A percentile compares a stretch with the other conserved stretches of the same genome.
Conservation (phyloP, 2,329 filamentous ascomycete genomes). For the Calonectria naviculata region DNA sequence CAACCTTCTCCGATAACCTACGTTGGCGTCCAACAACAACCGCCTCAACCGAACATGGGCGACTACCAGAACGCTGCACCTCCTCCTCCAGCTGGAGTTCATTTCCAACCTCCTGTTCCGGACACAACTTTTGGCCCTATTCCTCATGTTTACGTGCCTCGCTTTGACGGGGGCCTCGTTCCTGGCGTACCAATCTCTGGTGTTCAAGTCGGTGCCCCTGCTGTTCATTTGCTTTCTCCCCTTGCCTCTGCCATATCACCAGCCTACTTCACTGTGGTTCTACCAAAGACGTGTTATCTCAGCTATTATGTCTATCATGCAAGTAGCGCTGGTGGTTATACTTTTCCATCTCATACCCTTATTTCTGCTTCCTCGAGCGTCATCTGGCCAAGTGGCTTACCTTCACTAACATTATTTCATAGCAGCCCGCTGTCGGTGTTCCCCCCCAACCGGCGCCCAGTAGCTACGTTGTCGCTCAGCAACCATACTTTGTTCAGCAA, state of each 20-base stretch:
- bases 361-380: not conserved
- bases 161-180: constrained; percentile 54
- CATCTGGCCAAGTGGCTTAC: constrained; percentile 22
- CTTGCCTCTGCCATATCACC: constrained; percentile 20
- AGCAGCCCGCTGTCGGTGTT: constrained; percentile 46
- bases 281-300: constrained; percentile 47
- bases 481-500: constrained; percentile 46
- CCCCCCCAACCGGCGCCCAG: constrained; percentile 41
- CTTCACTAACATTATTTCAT: not conserved
- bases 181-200: constrained; percentile 46
- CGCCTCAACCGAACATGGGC: constrained; percentile 45
- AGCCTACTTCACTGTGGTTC: constrained; percentile 42
- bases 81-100: constrained; percentile 54
- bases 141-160: constrained; percentile 66
- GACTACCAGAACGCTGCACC: constrained; percentile 56
- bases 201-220: constrained; percentile 48
- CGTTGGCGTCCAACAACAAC: constrained; percentile 38
- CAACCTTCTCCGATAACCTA: constrained; percentile 37
- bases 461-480: constrained; percentile 47
- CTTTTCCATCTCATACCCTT: constrained; percentile 4
- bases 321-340: constrained; percentile 43
- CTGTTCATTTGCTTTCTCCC: constrained; percentile 42
- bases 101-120: constrained; percentile 69
- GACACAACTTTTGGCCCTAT: constrained; percentile 68
- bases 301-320: constrained; percentile 52